Evolutionary conservation across 148 eudicot species (phyloP), one percentile per base, ranked within the genome.

Genomic region (Talinum fruticosum): DNA sequence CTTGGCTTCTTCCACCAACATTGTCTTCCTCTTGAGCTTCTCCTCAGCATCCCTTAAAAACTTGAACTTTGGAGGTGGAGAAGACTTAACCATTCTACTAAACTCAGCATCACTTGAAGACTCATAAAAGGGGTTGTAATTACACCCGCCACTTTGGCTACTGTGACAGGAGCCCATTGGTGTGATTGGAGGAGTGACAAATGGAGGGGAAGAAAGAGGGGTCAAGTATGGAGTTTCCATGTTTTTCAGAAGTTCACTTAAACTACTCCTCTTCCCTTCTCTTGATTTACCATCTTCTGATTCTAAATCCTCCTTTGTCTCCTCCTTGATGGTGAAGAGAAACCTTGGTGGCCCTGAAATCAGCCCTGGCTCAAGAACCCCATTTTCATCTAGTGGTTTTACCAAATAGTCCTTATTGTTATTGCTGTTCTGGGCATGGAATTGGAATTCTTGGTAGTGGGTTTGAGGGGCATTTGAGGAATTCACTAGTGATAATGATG

Each of bases 1-100:
- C 38, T 61, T 72, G 61, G 28, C 79, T 26, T 81, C 65, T 44
- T 77, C 72, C 33, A 74, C 41, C 71, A 81, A 54, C 75, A 71
- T 72, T 10, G 19, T 85, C 75, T 78, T 88, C 72, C 78, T 86
- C 8, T 84, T 76, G 19, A 89, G 75, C 73, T 92, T 92, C 66
- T 88, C 91, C 74, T 92, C 97, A 32, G 97, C 95, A 86, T 89
- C 92, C 75, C 88, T 89, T 73, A 92, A 75, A 77, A 92, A 89
- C 85, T 90, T 85, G 69, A 90, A 90, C 81, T 75, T 87, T 32
- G 95, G 90, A 36, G 97, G 95, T 0, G 93, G 97, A 12, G 97
- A 92, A 59, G 87, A 66, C 81, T 78, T 85, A 2, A 77, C 32
- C 24, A 89, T 77, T 79, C 67, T 85, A 69, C 75, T 90, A 62